phyloP scores from a whole-genome alignment of 2,329 filamentous ascomycete genomes.

The Ophiocordyceps sinensis region DNA sequence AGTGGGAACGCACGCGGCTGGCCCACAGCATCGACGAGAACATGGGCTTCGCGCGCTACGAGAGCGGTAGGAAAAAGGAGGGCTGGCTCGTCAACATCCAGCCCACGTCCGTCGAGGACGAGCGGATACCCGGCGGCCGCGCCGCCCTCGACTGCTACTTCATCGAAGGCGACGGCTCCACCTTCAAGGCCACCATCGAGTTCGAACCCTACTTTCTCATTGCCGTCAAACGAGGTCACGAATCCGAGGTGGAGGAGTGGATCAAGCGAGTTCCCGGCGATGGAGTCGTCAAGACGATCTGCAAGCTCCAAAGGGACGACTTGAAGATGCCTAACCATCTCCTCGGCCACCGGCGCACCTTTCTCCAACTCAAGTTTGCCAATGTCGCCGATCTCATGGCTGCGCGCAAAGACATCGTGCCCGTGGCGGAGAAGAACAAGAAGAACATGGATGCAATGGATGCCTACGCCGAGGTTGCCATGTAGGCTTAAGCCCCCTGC shows the following conservation, averaged over 20 bases:
- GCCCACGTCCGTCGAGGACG: slow-evolving; percentile 74
- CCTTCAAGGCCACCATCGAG: slow-evolving; percentile 91
- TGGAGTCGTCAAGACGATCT: slow-evolving; percentile 66
- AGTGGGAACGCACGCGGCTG: slow-evolving; percentile 69
- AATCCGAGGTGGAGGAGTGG: slow-evolving; percentile 95
- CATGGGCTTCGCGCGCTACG: slow-evolving; percentile 88
- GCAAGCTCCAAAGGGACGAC: slow-evolving; percentile 80
- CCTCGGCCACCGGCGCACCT: slow-evolving; percentile 76
- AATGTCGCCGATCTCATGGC: slow-evolving; percentile 79
- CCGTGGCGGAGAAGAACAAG: slow-evolving; percentile 90
- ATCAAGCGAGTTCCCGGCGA: slow-evolving; percentile 62
- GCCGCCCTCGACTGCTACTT: slow-evolving; percentile 96
- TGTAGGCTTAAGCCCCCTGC: slow-evolving; percentile 34
- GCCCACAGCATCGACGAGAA: slow-evolving; percentile 84
- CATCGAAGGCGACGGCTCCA: slow-evolving; percentile 72
- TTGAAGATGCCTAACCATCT: slow-evolving; percentile 91
- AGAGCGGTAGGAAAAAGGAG: slow-evolving; percentile 64
- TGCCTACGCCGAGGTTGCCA: slow-evolving; percentile 91
- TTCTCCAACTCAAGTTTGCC: slow-evolving; percentile 72
- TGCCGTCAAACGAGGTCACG: slow-evolving; percentile 73
- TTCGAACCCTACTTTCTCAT: slow-evolving; percentile 96
- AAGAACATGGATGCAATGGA: slow-evolving; percentile 96
- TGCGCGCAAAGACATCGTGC: slow-evolving; percentile 73
- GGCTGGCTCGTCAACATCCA: slow-evolving; percentile 97
- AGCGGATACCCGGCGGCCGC: slow-evolving; percentile 68